Conservation (phyloP, 495 filamentous ascomycete species). For the Wilcoxina mikolae region DNA sequence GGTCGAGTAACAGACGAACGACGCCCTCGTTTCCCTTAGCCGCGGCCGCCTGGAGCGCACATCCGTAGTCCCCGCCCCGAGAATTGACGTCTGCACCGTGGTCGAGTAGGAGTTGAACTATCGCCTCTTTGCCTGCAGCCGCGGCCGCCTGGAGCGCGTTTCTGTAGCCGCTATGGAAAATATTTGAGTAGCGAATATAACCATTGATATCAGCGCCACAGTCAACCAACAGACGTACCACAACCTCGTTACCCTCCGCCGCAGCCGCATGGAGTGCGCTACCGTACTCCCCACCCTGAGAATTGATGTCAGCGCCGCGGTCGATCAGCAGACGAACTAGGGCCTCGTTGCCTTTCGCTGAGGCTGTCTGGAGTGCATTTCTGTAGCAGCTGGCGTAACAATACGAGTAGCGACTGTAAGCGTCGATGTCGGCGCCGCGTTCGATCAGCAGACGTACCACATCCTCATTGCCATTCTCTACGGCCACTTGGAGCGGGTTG, state of each 20-base stretch:
- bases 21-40: neutral
- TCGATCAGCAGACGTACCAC: neutral
- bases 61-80: neutral
- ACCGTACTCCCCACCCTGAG: neutral
- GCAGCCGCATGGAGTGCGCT: constrained; percentile 1
- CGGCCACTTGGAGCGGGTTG: neutral
- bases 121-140: neutral
- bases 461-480: neutral
- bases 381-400: neutral
- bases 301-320: neutral
- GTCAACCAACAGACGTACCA: neutral
- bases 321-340: constrained; percentile 2
- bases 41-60: constrained; percentile 8
- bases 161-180: neutral
- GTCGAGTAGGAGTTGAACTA: constrained; percentile 7
- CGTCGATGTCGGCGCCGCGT: neutral
- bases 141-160: constrained; percentile 9
- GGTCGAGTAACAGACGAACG: neutral
- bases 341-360: neutral
- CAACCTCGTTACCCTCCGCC: neutral
- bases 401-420: too few relatives aligned
- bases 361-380: constrained; percentile 6
- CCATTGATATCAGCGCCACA: neutral
- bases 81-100: constrained; percentile 5
- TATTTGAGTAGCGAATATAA: too few relatives aligned